Evolutionary conservation across 2,329 filamentous ascomycete genomes (phyloP).

Genomic region (Alternaria alternata): DNA sequence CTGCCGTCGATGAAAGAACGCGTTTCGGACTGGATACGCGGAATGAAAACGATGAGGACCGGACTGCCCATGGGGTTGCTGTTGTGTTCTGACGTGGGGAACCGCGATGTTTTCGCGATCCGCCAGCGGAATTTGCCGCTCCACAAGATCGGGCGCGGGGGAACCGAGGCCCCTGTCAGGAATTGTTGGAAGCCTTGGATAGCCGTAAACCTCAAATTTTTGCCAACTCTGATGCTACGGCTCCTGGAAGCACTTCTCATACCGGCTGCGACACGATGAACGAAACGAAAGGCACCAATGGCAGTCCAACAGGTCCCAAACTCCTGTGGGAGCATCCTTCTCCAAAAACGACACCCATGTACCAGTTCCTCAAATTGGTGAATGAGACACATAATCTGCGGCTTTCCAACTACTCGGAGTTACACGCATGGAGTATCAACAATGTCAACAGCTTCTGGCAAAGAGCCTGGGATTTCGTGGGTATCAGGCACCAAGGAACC

Average conservation of each 20-base stretch:
- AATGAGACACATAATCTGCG: slow-evolving; percentile 71
- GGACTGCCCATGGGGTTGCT: background rate
- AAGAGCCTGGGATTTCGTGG: slow-evolving; percentile 83
- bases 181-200: slow-evolving; percentile 11
- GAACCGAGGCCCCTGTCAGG: slow-evolving; percentile 8
- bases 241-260: background rate
- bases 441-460: slow-evolving; percentile 82
- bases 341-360: slow-evolving; percentile 74
- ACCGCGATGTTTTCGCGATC: background rate
- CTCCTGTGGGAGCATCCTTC: slow-evolving; percentile 73
- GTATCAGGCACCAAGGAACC: slow-evolving; percentile 71
- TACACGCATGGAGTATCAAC: slow-evolving; percentile 86
- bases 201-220: slow-evolving; percentile 4
- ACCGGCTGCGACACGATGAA: slow-evolving; percentile 8
- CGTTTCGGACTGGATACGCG: background rate
- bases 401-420: slow-evolving; percentile 73
- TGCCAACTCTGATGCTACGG: background rate
- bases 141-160: slow-evolving; percentile 5
- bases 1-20: background rate
- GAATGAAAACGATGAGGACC: background rate
- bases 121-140: background rate
- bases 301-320: slow-evolving; percentile 27
- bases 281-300: slow-evolving; percentile 35
- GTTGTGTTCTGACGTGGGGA: background rate
- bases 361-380: slow-evolving; percentile 73